A percentile compares a stretch with the other conserved stretches of the same genome.
phyloP scores from a whole-genome alignment of 805 yeast genomes.

The Wickerhamiella australiensis region DNA sequence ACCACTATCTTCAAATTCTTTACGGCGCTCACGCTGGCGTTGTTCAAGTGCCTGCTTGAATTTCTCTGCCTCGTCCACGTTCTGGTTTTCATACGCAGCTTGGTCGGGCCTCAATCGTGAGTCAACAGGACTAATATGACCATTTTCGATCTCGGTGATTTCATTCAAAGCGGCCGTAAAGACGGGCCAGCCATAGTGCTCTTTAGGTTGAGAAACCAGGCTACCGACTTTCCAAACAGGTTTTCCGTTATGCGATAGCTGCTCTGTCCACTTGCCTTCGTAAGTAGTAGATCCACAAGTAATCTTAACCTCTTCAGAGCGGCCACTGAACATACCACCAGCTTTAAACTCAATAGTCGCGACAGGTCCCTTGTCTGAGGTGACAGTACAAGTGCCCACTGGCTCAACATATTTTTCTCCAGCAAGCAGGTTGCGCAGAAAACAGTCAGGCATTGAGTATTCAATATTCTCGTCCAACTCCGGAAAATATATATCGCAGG shows the following conservation, averaged over 20 bases:
- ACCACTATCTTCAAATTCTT: conserved; percentile 37
- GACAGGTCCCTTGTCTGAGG: conserved; percentile 53
- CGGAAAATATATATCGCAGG: conserved; percentile 43
- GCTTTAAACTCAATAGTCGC: conserved; percentile 65
- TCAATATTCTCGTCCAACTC: conserved; percentile 56
- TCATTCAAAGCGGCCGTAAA: conserved; percentile 76
- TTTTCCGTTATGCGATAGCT: conserved; percentile 11
- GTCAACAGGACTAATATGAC: conserved; percentile 66
- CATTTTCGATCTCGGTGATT: conserved; percentile 58
- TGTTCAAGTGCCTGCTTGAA: conserved; percentile 62
- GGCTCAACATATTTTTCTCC: conserved; percentile 95
- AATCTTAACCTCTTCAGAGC: conserved; percentile 53
- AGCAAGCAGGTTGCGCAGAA: conserved; percentile 76
- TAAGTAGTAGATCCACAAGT: conserved; percentile 25
- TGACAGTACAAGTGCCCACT: conserved; percentile 49
- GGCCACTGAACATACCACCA: conserved; percentile 74
- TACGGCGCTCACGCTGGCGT: conserved; percentile 66
- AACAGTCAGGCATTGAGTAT: conserved; percentile 74
- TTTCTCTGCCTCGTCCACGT: conserved; percentile 57
- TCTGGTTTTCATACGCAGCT: conserved; percentile 44
- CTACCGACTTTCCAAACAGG: conserved; percentile 64
- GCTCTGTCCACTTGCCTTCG: conserved; percentile 76
- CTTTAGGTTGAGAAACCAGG: conserved; percentile 43
- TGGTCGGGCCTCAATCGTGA: conserved; percentile 86
- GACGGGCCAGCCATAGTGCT: conserved; percentile 74